Base-by-base conservation (phyloP, 2,329 filamentous ascomycete species). In the Phyllosticta paracitricarpa region DNA sequence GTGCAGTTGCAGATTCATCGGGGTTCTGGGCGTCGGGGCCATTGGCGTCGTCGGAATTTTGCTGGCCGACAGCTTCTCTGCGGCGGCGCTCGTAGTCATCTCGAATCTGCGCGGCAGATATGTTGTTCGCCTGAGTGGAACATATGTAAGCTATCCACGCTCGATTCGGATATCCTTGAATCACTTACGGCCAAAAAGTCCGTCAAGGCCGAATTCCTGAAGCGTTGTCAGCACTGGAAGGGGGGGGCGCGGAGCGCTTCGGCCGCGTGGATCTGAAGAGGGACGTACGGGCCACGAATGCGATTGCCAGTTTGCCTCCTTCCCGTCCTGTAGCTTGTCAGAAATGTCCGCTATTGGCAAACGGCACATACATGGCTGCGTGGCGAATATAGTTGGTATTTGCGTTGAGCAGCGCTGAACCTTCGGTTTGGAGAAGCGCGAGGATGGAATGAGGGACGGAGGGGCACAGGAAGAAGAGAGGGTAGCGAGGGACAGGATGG, bases 91-190 rank as follows among this genome's bases (percentile, higher is more conserved):
- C 78, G 68, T 84, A 83, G 58, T 84, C 83, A 66, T 82, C 76
- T 54, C 81, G 79, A 63, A 87, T 87, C 66, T 86, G 82, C 59
- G 78, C 77, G 2, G 84, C 84, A 24, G 84, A 89, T 65, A 91
- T 91, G 67, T 89, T 89, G 72, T 89, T 86, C 2, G 87, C 84
- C 82, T 87, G 62, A 10, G 51, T 12, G 48, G 2, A n/a, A 48
- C 17, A 6, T n/a, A n/a, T 2, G 40, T 28, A 22, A 59, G n/a
- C 2, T 17, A n/a, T n/a, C 40, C 14, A 17, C 35, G 58, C 22
- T 22, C 58, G 12, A 2, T 12, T 40, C 51, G 52, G 5, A 19
- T 10, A 28, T 6, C 17, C 33, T 14, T n/a, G 40, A 2, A 25
- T 24, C 53, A 74, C 80, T 70, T 74, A 84, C 83, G 56, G 85